Conservation (phyloP, 768 basidiomycete genomes). For the Tylopilus balloui region DNA sequence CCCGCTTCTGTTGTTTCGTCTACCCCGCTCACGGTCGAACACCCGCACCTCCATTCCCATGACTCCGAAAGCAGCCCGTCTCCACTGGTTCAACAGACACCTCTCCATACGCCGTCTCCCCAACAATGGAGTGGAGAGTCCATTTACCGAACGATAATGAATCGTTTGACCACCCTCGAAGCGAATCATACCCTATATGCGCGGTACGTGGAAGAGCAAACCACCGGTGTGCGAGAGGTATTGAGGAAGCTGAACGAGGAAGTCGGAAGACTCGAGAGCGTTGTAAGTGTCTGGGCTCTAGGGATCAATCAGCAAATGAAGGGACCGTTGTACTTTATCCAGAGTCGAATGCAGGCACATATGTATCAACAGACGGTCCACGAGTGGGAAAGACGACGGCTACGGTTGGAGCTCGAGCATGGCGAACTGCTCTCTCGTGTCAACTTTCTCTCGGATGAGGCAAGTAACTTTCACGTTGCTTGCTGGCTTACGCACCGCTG, state of each 20-base stretch:
- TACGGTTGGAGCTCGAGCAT: constrained; percentile 66
- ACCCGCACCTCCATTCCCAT: not conserved
- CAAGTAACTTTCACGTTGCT: constrained; percentile 31
- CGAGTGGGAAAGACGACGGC: constrained; percentile 67
- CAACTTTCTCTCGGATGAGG: constrained; percentile 78
- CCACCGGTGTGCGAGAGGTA: constrained; percentile 65
- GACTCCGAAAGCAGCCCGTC: constrained; percentile 11
- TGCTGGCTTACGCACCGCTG: not conserved
- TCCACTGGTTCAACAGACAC: constrained; percentile 1
- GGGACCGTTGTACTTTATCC: not conserved
- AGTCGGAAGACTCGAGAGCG: constrained; percentile 69
- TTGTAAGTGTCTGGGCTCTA: constrained; percentile 45
- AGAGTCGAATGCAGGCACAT: constrained; percentile 71
- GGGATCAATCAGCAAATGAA: not conserved
- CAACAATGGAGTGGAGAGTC: constrained; percentile 63
- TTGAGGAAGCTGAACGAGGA: constrained; percentile 73
- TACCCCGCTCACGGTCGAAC: constrained; percentile 1
- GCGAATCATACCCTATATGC: constrained; percentile 81
- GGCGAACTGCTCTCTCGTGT: constrained; percentile 63
- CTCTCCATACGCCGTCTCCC: constrained; percentile 2
- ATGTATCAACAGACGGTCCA: constrained; percentile 57
- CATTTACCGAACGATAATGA: constrained; percentile 95
- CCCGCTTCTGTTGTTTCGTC: constrained; percentile 2
- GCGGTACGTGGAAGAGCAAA: constrained; percentile 88
- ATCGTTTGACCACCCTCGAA: constrained; percentile 81